Percentiles rank a stretch among this genome's conserved stretches.
Evolutionary conservation across 768 basidiomycete genomes (phyloP).

Genomic region (Kwoniella europaea): DNA sequence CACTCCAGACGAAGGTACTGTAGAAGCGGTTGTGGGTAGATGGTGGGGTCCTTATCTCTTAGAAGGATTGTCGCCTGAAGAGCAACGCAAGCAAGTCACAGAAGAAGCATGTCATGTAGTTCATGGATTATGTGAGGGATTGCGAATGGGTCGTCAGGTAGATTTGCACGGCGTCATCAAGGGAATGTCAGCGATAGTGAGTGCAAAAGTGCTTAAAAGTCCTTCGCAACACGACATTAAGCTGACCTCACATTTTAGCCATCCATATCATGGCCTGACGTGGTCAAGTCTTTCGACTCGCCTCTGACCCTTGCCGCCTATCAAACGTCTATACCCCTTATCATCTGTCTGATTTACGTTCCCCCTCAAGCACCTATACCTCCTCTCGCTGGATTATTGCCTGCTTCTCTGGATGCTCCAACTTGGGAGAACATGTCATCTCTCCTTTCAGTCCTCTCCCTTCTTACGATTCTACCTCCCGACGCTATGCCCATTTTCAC

Average conservation of each 20-base stretch:
- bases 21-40: constrained; percentile 51
- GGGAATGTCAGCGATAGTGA: constrained; percentile 49
- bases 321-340: constrained; percentile 82
- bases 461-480: constrained; percentile 81
- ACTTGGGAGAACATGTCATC: constrained; percentile 82
- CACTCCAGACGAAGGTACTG: constrained; percentile 55
- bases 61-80: constrained; percentile 30
- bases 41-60: constrained; percentile 55
- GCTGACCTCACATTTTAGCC: constrained; percentile 17
- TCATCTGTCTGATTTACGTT: constrained; percentile 84
- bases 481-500: constrained; percentile 93
- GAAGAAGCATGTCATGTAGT: constrained; percentile 45
- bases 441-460: constrained; percentile 84
- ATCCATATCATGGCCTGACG: constrained; percentile 74
- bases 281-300: constrained; percentile 85
- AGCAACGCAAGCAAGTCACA: constrained; percentile 40
- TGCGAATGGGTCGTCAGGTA: constrained; percentile 47
- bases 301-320: constrained; percentile 82
- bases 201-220: constrained; percentile 11
- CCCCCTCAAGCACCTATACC: constrained; percentile 73
- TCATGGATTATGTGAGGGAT: constrained; percentile 48
- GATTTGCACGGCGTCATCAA: constrained; percentile 55
- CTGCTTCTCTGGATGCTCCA: constrained; percentile 44
- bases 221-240: background rate
- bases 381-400: constrained; percentile 54